A percentile compares a stretch with the other conserved stretches of the same genome.
Conservation (phyloP, 805 yeast species). For the Candida insectalens region DNA sequence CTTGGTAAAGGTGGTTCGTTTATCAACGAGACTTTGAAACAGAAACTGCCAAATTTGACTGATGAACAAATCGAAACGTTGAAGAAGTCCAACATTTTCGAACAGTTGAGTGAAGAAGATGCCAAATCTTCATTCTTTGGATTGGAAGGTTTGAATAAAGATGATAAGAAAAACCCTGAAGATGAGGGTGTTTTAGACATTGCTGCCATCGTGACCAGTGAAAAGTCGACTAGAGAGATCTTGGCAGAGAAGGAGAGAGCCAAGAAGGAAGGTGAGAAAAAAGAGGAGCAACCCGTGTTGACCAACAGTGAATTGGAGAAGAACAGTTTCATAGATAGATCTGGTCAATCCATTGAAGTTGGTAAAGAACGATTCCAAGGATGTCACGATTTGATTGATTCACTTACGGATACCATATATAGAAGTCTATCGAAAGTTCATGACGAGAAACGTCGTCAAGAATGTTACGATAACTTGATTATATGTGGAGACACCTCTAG, state of each 20-base stretch:
- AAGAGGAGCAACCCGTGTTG: slow-evolving; percentile 8
- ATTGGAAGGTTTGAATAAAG: slow-evolving; percentile 32
- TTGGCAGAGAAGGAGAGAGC: slow-evolving; percentile 20
- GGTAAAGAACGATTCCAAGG: slow-evolving; percentile 91
- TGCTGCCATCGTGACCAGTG: slow-evolving; percentile 80
- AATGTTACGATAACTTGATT: slow-evolving; percentile 75
- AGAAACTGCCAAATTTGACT: slow-evolving; percentile 48
- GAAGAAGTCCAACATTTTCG: slow-evolving; percentile 68
- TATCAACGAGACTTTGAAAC: slow-evolving; percentile 46
- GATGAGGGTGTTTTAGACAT: slow-evolving; percentile 79
- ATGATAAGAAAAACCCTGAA: slow-evolving; percentile 20
- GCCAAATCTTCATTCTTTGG: slow-evolving; percentile 55
- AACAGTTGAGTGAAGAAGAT: slow-evolving; percentile 64
- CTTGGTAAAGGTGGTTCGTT: slow-evolving; percentile 49
- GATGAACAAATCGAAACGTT: slow-evolving; percentile 58
- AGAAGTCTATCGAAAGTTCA: slow-evolving; percentile 40
- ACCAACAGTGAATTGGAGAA: slow-evolving; percentile 63
- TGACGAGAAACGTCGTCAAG: slow-evolving; percentile 65
- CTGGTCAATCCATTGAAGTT: slow-evolving; percentile 50
- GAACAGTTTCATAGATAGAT: slow-evolving; percentile 57
- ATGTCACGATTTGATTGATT: slow-evolving; percentile 44
- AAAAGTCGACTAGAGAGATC: slow-evolving; percentile 46
- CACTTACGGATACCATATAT: slow-evolving; percentile 45
- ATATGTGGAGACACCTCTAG: slow-evolving; percentile 70
- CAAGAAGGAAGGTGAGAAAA: slow-evolving; percentile 9